Evolutionary conservation across 2,329 filamentous ascomycete genomes (phyloP), one percentile per base, ranked within the genome.

Genomic region (Tolypocladium album): DNA sequence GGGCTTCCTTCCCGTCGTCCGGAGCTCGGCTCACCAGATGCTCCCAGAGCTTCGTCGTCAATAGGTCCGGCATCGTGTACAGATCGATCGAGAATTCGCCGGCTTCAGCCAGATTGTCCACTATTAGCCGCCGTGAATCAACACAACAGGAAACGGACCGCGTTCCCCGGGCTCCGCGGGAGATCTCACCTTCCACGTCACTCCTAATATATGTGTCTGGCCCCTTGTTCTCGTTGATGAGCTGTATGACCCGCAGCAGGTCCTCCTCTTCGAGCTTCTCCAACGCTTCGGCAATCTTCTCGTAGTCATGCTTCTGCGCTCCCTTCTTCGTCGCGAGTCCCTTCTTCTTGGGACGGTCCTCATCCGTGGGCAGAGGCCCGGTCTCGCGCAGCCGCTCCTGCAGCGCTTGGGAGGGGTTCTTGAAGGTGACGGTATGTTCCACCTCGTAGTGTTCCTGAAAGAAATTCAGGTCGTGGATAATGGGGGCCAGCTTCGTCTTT

Each of bases 71-170:
- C 64, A 99, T 85, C n/a, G 94, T 97, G 78, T 96, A 97, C 61
- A 99, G 82, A 71, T 99, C 94, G 67, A 99, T 93, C 62, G 96
- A 94, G 78, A 99, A 99, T 77, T 99, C 94, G 70, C 94, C 94
- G 70, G 92, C 92, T 82, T 74, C 67, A 69, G 63, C 64, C 60
- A 74, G 70, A 68, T 74, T 65, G 69, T 70, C 59, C 63, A 67
- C 66, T 72, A 69, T 74, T 69, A 74, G 72, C 69, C 63, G 63
- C 60, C 61, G 50, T 47, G 58, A 60, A 66, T 55, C 64, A 66
- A 66, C 67, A 62, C 63, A 60, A 71, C 71, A 70, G 73, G 72
- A 66, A 67, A 61, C 55, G 24, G 12, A 57, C 36, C 9, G 42
- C 34, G 47, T 45, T 38, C 9, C 40, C 45, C 45, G 34, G 47